These are phyloP conservation scores for Candida rishiriensis DNA, from an alignment of 805 yeast genomes.

Conservation along the genomic window DNA sequence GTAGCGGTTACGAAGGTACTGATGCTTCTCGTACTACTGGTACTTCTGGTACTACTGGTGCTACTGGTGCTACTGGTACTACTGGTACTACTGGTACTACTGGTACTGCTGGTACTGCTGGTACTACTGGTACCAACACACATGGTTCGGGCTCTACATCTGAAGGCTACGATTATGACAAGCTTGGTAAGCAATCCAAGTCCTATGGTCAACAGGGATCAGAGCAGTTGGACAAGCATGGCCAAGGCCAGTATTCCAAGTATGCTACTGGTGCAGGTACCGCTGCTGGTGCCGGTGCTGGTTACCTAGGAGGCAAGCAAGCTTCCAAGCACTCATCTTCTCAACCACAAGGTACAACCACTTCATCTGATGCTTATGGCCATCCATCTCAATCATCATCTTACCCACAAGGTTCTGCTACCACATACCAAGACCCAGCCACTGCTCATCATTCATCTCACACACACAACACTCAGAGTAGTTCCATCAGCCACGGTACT, in stretches of 20 bases:
- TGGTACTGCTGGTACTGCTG: too few species aligned
- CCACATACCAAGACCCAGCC: too few species aligned
- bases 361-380: background rate
- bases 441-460: too few species aligned
- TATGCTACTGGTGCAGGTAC: conserved; percentile 10
- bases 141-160: too few species aligned
- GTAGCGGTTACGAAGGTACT: background rate
- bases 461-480: too few species aligned
- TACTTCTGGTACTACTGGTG: too few species aligned
- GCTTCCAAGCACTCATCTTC: background rate
- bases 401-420: too few species aligned
- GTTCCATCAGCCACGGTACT: too few species aligned
- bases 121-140: too few species aligned
- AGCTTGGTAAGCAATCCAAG: conserved; percentile 7
- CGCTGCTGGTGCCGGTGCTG: conserved; percentile 12
- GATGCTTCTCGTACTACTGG: background rate
- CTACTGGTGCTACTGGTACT: too few species aligned
- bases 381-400: background rate
- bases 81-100: too few species aligned
- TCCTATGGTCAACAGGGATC: conserved; percentile 6
- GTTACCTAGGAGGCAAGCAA: background rate
- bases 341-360: background rate
- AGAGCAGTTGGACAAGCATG: conserved; percentile 9
- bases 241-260: conserved; percentile 9
- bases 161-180: conserved; percentile 7